A percentile compares a stretch with the other conserved stretches of the same genome.
Conservation (phyloP, 2,329 filamentous ascomycete genomes). For the Fusarium papillatum region DNA sequence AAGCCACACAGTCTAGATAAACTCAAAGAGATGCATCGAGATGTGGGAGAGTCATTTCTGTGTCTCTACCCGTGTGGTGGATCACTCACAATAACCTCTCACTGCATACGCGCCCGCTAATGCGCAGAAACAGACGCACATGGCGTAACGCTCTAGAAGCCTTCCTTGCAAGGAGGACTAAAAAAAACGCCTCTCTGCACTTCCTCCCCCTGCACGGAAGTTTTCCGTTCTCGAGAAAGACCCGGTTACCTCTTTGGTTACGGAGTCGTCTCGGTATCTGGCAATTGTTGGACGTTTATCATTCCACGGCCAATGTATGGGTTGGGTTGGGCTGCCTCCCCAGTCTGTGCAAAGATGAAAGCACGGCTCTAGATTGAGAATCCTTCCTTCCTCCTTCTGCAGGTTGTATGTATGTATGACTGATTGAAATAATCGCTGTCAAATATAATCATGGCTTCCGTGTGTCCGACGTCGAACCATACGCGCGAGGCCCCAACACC, state of each 20-base stretch:
- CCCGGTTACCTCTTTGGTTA: not conserved
- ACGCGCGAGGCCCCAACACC: not conserved
- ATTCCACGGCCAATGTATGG: slow-evolving; percentile 4
- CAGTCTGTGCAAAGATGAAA: not conserved
- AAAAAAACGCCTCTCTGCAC: slow-evolving; percentile 3
- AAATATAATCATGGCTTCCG: not conserved
- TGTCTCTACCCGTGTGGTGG: not conserved
- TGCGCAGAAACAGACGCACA: not conserved
- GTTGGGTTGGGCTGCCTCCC: not conserved
- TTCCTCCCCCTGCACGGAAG: not conserved
- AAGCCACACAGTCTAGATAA: not conserved
- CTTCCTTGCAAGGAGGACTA: not conserved
- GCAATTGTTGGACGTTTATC: not conserved
- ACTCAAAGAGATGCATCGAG: not conserved
- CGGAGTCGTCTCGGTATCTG: slow-evolving; percentile 31
- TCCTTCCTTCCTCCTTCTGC: not conserved
- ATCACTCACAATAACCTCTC: not conserved
- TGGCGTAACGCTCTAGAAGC: slow-evolving; percentile 7
- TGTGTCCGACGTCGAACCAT: not conserved
- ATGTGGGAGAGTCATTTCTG: not conserved
- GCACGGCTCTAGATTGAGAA: not conserved
- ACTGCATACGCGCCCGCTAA: not conserved
- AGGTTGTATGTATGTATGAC: not conserved
- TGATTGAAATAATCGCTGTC: not conserved
- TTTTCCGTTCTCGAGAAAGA: not conserved